These are phyloP conservation scores for Apophysomyces sp. DNA, from an alignment of 371 early-diverging fungal genomes.

Conservation along the genomic window DNA sequence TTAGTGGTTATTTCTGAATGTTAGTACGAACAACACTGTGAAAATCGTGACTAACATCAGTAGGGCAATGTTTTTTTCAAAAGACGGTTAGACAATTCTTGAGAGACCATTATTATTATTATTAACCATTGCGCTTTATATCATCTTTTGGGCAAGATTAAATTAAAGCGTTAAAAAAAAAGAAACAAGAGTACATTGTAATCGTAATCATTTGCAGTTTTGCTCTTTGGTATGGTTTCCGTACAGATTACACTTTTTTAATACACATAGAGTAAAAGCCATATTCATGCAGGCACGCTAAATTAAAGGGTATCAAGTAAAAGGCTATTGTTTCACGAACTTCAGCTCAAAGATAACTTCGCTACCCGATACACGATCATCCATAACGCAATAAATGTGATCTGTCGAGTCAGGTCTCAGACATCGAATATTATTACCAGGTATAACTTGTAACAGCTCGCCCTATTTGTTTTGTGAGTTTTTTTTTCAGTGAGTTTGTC, in stretches of 20 bases:
- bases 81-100: too few relatives aligned
- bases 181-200: too few relatives aligned
- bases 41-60: too few relatives aligned
- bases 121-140: too few relatives aligned
- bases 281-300: neutral
- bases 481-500: neutral
- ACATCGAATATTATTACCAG: conserved; percentile 60
- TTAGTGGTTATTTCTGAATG: too few relatives aligned
- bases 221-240: too few relatives aligned
- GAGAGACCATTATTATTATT: too few relatives aligned
- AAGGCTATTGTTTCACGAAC: conserved; percentile 8
- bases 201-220: too few relatives aligned
- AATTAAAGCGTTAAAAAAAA: too few relatives aligned
- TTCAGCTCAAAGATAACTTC: conserved; percentile 42
- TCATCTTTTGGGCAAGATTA: too few relatives aligned
- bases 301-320: conserved; percentile 5
- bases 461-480: conserved; percentile 29
- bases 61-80: too few relatives aligned
- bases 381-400: conserved; percentile 57
- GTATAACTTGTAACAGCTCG: conserved; percentile 63
- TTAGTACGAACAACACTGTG: too few relatives aligned
- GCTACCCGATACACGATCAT: conserved; percentile 33
- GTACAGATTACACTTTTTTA: neutral
- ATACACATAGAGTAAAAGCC: neutral
- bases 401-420: conserved; percentile 54